phyloP scores from a whole-genome alignment of 441 rosid species.

The Manihot esculenta region DNA sequence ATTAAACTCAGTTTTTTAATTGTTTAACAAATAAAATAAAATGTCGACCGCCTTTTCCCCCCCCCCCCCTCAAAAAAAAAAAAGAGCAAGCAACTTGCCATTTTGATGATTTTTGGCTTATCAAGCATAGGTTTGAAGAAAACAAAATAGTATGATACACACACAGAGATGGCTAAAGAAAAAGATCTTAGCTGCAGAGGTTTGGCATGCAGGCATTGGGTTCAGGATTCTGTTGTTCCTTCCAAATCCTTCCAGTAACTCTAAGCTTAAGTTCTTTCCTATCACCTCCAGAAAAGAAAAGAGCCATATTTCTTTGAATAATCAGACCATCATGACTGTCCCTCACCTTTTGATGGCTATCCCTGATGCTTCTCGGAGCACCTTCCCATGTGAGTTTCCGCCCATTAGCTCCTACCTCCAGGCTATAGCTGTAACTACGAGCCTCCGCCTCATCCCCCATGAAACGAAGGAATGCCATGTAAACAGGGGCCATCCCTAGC shows the following conservation, averaged over 20 bases:
- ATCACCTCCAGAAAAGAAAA: slow-evolving; percentile 91
- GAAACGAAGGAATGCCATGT: slow-evolving; percentile 94
- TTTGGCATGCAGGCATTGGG: slow-evolving; percentile 77
- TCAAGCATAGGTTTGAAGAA: slow-evolving; percentile 3
- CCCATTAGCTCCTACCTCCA: slow-evolving; percentile 91
- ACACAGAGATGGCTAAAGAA: no score
- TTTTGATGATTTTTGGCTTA: background rate
- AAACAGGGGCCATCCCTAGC: slow-evolving; percentile 91
- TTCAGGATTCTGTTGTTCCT: slow-evolving; percentile 86
- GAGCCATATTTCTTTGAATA: slow-evolving; percentile 91
- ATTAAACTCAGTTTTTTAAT: no score
- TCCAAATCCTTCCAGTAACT: slow-evolving; percentile 94
- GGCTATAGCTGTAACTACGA: slow-evolving; percentile 77
- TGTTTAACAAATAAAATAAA: no score
- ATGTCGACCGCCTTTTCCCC: no score
- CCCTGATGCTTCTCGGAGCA: slow-evolving; percentile 81
- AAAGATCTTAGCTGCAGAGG: slow-evolving; percentile 56
- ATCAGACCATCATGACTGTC: slow-evolving; percentile 94
- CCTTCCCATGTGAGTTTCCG: slow-evolving; percentile 92
- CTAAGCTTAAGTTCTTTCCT: slow-evolving; percentile 90
- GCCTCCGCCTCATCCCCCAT: slow-evolving; percentile 97
- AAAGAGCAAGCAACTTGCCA: background rate
- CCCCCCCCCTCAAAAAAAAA: no score
- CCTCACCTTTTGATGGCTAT: slow-evolving; percentile 86
- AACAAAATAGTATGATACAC: slow-evolving; percentile 16